These are phyloP conservation scores for Apiospora kogelbergensis DNA, from an alignment of 2,329 filamentous ascomycete species.

Conservation along the genomic window DNA sequence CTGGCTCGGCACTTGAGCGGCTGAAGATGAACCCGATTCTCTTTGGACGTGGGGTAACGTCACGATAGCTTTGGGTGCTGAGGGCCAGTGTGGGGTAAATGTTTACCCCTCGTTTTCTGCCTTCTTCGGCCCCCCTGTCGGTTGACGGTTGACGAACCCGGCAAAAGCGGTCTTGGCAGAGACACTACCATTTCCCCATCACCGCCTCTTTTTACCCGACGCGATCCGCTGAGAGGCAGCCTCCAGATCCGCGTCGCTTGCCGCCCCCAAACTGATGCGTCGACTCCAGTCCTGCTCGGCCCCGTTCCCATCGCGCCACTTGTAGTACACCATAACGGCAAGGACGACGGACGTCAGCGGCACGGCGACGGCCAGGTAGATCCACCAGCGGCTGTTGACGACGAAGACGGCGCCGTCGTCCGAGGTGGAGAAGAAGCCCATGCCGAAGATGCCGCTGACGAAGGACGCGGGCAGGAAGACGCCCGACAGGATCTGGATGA, in stretches of 20 bases:
- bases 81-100: conserved; percentile 4
- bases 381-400: conserved; percentile 12
- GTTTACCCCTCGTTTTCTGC: conserved; percentile 3
- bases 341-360: conserved; percentile 12
- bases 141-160: not conserved
- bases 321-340: conserved; percentile 14
- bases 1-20: not conserved
- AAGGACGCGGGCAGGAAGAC: conserved; percentile 15
- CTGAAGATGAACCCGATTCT: not conserved
- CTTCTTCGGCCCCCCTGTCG: not conserved
- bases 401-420: conserved; percentile 9
- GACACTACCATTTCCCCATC: not conserved
- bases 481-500: conserved; percentile 14
- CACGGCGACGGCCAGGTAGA: conserved; percentile 13
- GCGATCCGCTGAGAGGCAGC: not conserved
- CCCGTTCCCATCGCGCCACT: conserved; percentile 9
- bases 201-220: not conserved
- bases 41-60: not conserved
- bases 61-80: not conserved
- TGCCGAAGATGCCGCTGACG: conserved; percentile 16
- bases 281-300: conserved; percentile 11
- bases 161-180: not conserved
- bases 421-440: conserved; percentile 15
- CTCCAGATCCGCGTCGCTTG: not conserved
- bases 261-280: not conserved